Base-by-base conservation (phyloP, 2,329 filamentous ascomycete species). In the Xylaria sp. region DNA sequence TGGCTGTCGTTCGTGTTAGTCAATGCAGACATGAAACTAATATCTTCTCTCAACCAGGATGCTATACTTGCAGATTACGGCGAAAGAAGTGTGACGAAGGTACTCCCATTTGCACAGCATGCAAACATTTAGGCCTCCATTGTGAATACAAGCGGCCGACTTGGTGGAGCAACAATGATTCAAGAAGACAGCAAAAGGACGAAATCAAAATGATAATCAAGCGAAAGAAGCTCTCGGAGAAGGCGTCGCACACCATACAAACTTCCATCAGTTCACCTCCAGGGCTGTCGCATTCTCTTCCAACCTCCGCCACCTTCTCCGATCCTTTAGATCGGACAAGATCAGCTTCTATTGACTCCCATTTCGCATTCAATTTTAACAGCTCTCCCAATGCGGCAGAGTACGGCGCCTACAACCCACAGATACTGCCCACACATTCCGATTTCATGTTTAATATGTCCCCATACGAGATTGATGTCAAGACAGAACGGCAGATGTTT, bases 161-260 rank as follows among this genome's bases (percentile, higher is more conserved):
- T 79, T 99, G 95, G 95, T 99, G 95, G 95, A 91, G 90, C 79
- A 97, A 95, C 83, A 90, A 91, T 73, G 93, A 97, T 66, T 87
- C 90, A 73, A 85, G 95, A 69, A 87, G 90, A 71, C 81, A 88
- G 58, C 92, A 97, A 76, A 99, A 98, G 81, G 95, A 98, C 75
- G 82, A 89, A 69, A 96, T 99, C 84, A 99, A 99, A 85, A 90
- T 90, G 78, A 92, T 94, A 78, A 98, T 99, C 83, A 97, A 97
- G 87, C 87, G 90, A 75, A 98, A 95, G 75, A 98, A 98, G 85
- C 84, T 96, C 69, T 88, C 89, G 25, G 94, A 97, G 79, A 97
- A 97, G 86, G 83, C 86, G 54, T 83, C 87, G 54, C 79, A 83
- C 71, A 80, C 80, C 44, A 81, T 86, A 58, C 81, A 83, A 66